Conservation (phyloP, 345 rosid species). For the Ricinus communis region DNA sequence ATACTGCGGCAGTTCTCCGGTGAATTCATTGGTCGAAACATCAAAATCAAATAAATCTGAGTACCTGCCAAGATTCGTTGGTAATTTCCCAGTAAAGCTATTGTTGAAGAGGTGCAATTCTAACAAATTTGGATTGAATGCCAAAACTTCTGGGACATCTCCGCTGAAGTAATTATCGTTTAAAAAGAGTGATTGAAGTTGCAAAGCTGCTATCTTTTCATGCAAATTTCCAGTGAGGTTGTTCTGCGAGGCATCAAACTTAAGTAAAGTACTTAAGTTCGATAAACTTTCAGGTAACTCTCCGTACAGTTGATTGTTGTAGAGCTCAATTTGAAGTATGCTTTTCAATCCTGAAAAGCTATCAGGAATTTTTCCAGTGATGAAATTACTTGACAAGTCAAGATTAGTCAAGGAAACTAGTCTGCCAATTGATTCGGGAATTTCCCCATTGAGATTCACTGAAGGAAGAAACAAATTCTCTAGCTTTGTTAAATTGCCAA, state of each 20-base stretch:
- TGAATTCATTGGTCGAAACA: constrained; percentile 54
- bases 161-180: constrained; percentile 64
- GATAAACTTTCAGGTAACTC: constrained; percentile 55
- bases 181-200: constrained; percentile 43
- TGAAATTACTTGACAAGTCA: constrained; percentile 45
- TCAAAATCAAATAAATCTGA: constrained; percentile 54
- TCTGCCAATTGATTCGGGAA: constrained; percentile 53
- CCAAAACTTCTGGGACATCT: constrained; percentile 46
- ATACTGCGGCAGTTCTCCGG: constrained; percentile 56
- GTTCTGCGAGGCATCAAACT: constrained; percentile 67
- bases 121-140: constrained; percentile 45
- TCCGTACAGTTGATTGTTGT: constrained; percentile 39
- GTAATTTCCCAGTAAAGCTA: constrained; percentile 63
- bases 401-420: constrained; percentile 41
- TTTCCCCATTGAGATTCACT: constrained; percentile 47
- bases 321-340: constrained; percentile 49
- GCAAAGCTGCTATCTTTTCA: constrained; percentile 44
- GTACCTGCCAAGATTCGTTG: constrained; percentile 50
- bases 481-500: constrained; percentile 55
- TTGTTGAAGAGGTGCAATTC: constrained; percentile 68
- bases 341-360: constrained; percentile 41
- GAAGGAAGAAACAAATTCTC: constrained; percentile 31
- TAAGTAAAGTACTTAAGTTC: constrained; percentile 39
- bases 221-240: constrained; percentile 53
- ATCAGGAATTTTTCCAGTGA: constrained; percentile 54